phyloP scores from a whole-genome alignment of 1,139 yeast genomes.

The Candida glucosophila region DNA sequence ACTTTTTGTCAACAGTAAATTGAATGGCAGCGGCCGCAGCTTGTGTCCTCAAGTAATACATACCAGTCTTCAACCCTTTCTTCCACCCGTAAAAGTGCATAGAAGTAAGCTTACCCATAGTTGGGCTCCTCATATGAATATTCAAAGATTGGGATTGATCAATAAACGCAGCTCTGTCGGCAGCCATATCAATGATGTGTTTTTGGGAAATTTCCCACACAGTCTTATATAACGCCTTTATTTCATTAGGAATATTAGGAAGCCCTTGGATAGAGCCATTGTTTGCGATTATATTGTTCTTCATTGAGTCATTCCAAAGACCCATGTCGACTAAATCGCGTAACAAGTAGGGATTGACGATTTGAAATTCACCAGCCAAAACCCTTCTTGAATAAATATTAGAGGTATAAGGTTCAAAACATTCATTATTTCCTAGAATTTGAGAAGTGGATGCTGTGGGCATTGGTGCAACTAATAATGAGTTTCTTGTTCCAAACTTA shows the following conservation, averaged over 20 bases:
- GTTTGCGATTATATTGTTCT: conserved; percentile 66
- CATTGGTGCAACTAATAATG: conserved; percentile 57
- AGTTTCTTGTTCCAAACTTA: conserved; percentile 45
- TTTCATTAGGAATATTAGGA: conserved; percentile 65
- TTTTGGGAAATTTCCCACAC: conserved; percentile 96
- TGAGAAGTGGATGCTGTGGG: conserved; percentile 61
- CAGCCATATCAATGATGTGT: conserved; percentile 86
- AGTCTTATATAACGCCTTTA: conserved; percentile 78
- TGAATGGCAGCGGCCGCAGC: conserved; percentile 58
- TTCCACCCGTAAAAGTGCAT: conserved; percentile 99
- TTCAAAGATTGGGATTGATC: conserved; percentile 94
- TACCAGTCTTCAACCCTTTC: conserved; percentile 94
- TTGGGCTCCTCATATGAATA: conserved; percentile 76
- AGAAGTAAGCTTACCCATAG: conserved; percentile 89
- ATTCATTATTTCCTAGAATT: conserved; percentile 52
- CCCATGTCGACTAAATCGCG: conserved; percentile 79
- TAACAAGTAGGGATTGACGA: conserved; percentile 75
- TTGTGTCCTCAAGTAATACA: conserved; percentile 84
- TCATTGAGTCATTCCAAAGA: conserved; percentile 74
- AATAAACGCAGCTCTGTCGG: conserved; percentile 86
- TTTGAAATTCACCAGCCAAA: conserved; percentile 81
- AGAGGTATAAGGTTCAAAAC: conserved; percentile 73
- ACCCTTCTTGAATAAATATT: conserved; percentile 84
- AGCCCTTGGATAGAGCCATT: conserved; percentile 84
- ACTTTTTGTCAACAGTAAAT: conserved; percentile 43